These are phyloP conservation scores for Linderniella brevidens DNA, from an alignment of 257 asterid species.

Conservation along the genomic window DNA sequence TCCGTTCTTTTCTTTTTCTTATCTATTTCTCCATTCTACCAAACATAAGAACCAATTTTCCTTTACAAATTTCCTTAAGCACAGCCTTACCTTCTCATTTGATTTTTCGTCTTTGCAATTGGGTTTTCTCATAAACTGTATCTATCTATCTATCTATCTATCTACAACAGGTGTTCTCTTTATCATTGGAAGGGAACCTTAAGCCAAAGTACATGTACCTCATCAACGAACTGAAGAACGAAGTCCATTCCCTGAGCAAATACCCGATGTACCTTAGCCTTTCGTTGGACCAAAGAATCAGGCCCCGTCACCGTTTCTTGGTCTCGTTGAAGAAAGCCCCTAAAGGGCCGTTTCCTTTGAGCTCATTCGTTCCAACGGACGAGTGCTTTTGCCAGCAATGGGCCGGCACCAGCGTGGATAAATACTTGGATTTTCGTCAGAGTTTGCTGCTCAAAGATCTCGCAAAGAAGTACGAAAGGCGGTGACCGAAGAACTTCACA, in stretches of 20 bases:
- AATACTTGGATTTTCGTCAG: slow-evolving; percentile 77
- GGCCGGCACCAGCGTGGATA: slow-evolving; percentile 86
- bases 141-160: not conserved
- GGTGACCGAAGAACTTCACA: slow-evolving; percentile 15
- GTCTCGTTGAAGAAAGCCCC: slow-evolving; percentile 84
- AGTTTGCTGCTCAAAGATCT: slow-evolving; percentile 64
- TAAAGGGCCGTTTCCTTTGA: slow-evolving; percentile 84
- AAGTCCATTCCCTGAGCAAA: slow-evolving; percentile 69
- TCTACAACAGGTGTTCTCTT: slow-evolving; percentile 61
- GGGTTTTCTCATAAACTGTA: not conserved
- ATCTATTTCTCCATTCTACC: no score
- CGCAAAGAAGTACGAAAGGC: slow-evolving; percentile 64
- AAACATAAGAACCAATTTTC: no score
- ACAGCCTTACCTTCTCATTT: not conserved
- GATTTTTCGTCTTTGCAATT: not conserved
- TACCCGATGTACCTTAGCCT: slow-evolving; percentile 82
- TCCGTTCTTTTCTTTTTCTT: no score
- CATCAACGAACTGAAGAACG: slow-evolving; percentile 75
- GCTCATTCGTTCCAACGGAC: slow-evolving; percentile 84
- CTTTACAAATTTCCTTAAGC: slow-evolving; percentile 9
- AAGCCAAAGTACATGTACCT: slow-evolving; percentile 86
- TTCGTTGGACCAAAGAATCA: slow-evolving; percentile 87
- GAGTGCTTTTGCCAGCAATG: slow-evolving; percentile 87
- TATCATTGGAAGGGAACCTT: slow-evolving; percentile 75
- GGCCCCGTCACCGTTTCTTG: slow-evolving; percentile 85